Base-by-base conservation (phyloP, 441 rosid species). In the Jatropha podagrica region DNA sequence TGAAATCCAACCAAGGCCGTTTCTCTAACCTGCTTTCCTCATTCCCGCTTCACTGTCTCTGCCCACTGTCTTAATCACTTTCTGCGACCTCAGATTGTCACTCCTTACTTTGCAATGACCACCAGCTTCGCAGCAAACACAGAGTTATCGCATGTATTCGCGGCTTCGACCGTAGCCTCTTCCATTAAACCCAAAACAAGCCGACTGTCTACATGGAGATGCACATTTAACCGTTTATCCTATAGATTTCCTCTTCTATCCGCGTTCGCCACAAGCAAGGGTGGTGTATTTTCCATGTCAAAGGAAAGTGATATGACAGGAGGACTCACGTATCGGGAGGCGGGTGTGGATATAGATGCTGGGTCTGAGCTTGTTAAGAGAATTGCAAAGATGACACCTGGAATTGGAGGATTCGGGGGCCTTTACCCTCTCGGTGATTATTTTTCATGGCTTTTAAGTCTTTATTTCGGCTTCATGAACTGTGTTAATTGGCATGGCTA, bases 301-400 rank as follows among this genome's bases (percentile, higher is more conserved):
- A 80, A 80, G 72, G 80, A 66, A 51, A 73, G 60, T 74, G 70
- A 70, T 4, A 77, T 67, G 15, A 68, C 6, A 52, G 72, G 62
- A 63, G 79, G 93, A 52, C 90, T 95, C 26, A 95, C 88, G 2
- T 91, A 93, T 80, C 91, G 90, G 82, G 97, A 86, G 6, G 91
- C 98, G 13, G 98, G 99, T 71, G 99, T 95, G 18, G 97, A 95
- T 77, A 93, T 91, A 48, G 99, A 95, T 84, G 96, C 99, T 20
- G 98, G 99, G 41, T 64, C 95, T 14, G 99, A 95, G 78, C 99
- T 95, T 65, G 95, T 93, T 66, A 68, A 76, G 75, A 83, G 98
- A 80, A 95, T 93, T 62, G 94, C 95, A 0, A 93, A 91, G 77
- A 92, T 95, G 97, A 92, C 96, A 26, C 97, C 95, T 52, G 96